Evolutionary conservation across 2,329 filamentous ascomycete species (phyloP).

Genomic region (Microascus cirrosus): DNA sequence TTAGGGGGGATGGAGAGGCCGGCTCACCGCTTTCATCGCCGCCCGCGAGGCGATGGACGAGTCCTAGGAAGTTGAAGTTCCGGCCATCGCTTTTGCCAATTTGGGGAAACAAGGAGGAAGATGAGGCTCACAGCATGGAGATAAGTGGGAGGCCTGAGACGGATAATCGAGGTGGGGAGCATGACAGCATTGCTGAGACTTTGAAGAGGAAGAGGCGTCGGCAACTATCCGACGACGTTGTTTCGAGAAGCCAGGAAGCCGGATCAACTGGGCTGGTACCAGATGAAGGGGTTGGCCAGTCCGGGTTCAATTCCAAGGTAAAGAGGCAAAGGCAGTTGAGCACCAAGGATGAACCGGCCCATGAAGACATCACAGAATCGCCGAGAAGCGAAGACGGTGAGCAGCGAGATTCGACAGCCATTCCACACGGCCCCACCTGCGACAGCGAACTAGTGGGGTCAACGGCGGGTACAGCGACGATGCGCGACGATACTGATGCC

Average conservation of each 20-base stretch:
- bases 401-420: neutral
- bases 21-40: slow-evolving; percentile 5
- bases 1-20: neutral
- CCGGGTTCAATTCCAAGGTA: no score
- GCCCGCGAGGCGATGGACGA: slow-evolving; percentile 4
- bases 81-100: slow-evolving; percentile 7
- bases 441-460: neutral
- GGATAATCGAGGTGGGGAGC: neutral
- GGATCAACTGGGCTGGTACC: no score
- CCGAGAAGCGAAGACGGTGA: no score
- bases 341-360: neutral
- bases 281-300: no score
- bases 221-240: no score
- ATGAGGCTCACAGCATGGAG: neutral
- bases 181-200: neutral
- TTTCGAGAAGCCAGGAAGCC: no score
- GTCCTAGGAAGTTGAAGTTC: slow-evolving; percentile 9
- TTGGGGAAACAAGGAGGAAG: neutral
- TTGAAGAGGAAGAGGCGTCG: neutral
- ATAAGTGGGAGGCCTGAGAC: neutral
- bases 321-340: neutral
- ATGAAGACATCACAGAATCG: neutral
- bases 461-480: neutral
- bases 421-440: neutral
- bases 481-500: no score